These are phyloP conservation scores for Asterochloris sp. DNA, from an alignment of 139 green algal genomes.

Conservation along the genomic window DNA sequence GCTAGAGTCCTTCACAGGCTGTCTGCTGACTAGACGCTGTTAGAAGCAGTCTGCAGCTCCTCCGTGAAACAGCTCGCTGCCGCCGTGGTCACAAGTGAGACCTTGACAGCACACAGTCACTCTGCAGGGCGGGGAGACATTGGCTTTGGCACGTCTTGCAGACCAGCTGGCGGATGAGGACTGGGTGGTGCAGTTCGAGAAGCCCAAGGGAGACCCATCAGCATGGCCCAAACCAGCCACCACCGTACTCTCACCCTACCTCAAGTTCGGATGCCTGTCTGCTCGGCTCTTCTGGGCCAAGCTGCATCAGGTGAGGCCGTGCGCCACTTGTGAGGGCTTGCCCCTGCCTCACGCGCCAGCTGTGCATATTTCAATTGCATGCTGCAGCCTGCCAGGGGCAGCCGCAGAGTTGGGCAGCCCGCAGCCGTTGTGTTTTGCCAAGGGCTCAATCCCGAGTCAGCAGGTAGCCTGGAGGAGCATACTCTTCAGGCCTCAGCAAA, in stretches of 20 bases:
- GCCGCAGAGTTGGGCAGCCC: too few relatives aligned
- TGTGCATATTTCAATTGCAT: not conserved
- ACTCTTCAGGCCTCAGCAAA: too few relatives aligned
- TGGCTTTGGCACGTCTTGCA: conserved; percentile 47
- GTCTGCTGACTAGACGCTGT: too few relatives aligned
- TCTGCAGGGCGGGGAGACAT: conserved; percentile 69
- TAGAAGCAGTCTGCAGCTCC: too few relatives aligned
- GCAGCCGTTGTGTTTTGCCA: too few relatives aligned
- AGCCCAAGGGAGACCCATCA: conserved; percentile 81
- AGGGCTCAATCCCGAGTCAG: too few relatives aligned
- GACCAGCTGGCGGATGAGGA: conserved; percentile 52
- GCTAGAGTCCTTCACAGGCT: too few relatives aligned
- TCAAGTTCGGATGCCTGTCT: conserved; percentile 76
- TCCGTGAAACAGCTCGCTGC: too few relatives aligned
- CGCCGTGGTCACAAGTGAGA: too few relatives aligned
- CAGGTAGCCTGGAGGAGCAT: too few relatives aligned
- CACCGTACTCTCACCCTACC: conserved; percentile 85
- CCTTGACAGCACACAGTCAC: too few relatives aligned
- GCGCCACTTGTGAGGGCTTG: not conserved
- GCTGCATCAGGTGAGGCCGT: conserved; percentile 26
- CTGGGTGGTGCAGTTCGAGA: conserved; percentile 83
- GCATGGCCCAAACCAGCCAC: conserved; percentile 74
- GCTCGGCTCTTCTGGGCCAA: conserved; percentile 42
- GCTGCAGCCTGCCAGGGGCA: not conserved
- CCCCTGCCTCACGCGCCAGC: too few relatives aligned